Base-by-base conservation (phyloP, 2,329 filamentous ascomycete species). In the Lachnellula subtilissima region DNA sequence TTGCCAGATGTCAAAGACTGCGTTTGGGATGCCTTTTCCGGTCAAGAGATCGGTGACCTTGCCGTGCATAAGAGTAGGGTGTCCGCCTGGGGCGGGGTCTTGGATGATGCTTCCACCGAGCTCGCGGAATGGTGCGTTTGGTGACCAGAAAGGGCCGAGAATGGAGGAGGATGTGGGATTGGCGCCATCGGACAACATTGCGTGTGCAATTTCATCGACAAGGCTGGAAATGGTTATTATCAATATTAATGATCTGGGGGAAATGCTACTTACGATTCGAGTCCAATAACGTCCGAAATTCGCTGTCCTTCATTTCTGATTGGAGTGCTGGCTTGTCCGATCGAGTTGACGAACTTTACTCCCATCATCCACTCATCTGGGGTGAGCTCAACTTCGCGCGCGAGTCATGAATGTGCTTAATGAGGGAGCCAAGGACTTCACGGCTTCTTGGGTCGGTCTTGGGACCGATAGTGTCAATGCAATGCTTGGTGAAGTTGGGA, bases 61-160 rank as follows among this genome's bases (percentile, higher is more conserved):
- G 45, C 83, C 83, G 61, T 85, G 79, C 76, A 86, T 82, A 61
- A 76, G 79, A 0, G 76, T 76, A 22, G 84, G 73, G 59, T 87
- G 73, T 25, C 76, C 80, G 55, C 78, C 73, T 3, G 74, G 65
- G 4, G 76, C 72, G 28, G 67, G 69, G 5, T 76, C 59, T 64
- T 73, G 69, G 19, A 85, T 77, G 60, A 94, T 89, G 64, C 77
- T 85, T 47, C 78, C 81, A 50, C 88, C 90, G 67, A 88, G 88
- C n/a, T 83, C 73, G 48, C 86, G 80, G 56, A 80, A 74, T 5
- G 90, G 89, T 0, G 89, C 84, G 63, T 91, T 80, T 45, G 83
- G 79, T 5, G 89, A 81, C 82, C 89, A 95, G 75, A 96, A 96
- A 1, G 91, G 91, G 0, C 91, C 91, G 0, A 96, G 80, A 62